phyloP scores from a whole-genome alignment of 306 rosid species.

The Oxytropis ochrocephala region DNA sequence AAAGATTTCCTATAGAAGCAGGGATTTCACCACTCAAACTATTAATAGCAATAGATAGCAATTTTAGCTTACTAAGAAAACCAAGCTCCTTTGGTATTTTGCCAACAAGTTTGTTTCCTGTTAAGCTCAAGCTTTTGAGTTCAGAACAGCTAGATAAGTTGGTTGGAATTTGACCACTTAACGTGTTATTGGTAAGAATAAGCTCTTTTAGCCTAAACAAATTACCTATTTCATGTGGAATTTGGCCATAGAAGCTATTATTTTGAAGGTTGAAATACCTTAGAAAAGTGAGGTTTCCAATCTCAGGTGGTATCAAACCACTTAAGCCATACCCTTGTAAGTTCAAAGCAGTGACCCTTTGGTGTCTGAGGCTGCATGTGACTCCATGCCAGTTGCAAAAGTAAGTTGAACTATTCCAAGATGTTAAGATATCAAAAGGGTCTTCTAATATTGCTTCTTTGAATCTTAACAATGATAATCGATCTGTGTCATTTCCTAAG shows the following conservation, averaged over 20 bases:
- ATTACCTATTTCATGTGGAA: constrained; percentile 31
- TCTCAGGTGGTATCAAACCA: constrained; percentile 35
- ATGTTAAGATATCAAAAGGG: constrained; percentile 16
- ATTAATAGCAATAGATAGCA: not conserved
- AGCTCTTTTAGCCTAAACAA: constrained; percentile 25
- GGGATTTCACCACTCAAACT: constrained; percentile 37
- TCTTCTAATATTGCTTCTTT: constrained; percentile 17
- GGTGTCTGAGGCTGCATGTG: constrained; percentile 30
- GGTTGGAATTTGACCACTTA: constrained; percentile 33
- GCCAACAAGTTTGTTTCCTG: constrained; percentile 21
- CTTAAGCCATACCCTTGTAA: constrained; percentile 17
- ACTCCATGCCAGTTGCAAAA: constrained; percentile 48
- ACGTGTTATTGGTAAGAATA: constrained; percentile 14
- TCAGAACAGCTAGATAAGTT: constrained; percentile 29
- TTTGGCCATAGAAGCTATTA: constrained; percentile 25
- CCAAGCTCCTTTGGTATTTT: constrained; percentile 27
- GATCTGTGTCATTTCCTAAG: constrained; percentile 30
- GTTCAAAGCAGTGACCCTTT: constrained; percentile 27
- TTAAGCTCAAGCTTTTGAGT: constrained; percentile 3
- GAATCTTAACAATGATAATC: constrained; percentile 26
- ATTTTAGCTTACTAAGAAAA: constrained; percentile 9
- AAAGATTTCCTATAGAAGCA: constrained; percentile 31
- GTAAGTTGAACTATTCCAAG: constrained; percentile 36
- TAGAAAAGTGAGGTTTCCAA: constrained; percentile 40
- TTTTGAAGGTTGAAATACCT: constrained; percentile 26